These are phyloP conservation scores for Pleurotus cornucopiae DNA, from an alignment of 768 basidiomycete species.

Conservation along the genomic window DNA sequence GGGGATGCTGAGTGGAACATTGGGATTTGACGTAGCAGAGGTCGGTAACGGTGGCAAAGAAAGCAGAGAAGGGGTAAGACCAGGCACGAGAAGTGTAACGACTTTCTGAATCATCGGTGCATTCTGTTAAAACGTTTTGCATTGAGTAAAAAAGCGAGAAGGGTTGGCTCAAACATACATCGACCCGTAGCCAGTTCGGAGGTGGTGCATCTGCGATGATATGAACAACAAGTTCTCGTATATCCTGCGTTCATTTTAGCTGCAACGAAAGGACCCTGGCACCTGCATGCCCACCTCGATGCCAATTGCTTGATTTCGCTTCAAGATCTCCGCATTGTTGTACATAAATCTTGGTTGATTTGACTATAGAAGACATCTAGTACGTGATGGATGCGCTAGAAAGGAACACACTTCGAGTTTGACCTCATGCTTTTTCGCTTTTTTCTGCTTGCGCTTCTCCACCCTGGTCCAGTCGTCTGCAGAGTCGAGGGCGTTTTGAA, in stretches of 20 bases:
- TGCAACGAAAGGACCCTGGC: no score
- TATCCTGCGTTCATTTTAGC: constrained; percentile 49
- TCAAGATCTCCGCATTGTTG: constrained; percentile 68
- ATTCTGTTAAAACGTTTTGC: constrained; percentile 44
- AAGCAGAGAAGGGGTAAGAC: constrained; percentile 72
- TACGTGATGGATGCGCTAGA: constrained; percentile 10
- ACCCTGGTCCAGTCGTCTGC: constrained; percentile 62
- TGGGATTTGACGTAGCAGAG: constrained; percentile 52
- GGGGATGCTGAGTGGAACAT: constrained; percentile 40
- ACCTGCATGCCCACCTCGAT: constrained; percentile 51
- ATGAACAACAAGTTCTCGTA: constrained; percentile 83
- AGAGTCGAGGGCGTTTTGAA: constrained; percentile 13
- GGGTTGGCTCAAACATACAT: constrained; percentile 41
- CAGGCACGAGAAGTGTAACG: constrained; percentile 81
- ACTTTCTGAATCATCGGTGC: constrained; percentile 69
- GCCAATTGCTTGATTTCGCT: constrained; percentile 69
- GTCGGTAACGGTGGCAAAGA: constrained; percentile 69
- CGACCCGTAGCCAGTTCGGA: constrained; percentile 81
- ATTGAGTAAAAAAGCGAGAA: neutral
- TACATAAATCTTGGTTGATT: constrained; percentile 80
- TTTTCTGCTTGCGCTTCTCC: constrained; percentile 70
- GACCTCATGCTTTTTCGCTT: constrained; percentile 51
- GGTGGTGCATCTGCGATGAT: constrained; percentile 79
- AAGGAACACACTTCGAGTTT: constrained; percentile 52
- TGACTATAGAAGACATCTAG: constrained; percentile 5